Evolutionary conservation across 2,329 filamentous ascomycete species (phyloP), one percentile per base, ranked within the genome.

Genomic region (Elsinoe arachidis): DNA sequence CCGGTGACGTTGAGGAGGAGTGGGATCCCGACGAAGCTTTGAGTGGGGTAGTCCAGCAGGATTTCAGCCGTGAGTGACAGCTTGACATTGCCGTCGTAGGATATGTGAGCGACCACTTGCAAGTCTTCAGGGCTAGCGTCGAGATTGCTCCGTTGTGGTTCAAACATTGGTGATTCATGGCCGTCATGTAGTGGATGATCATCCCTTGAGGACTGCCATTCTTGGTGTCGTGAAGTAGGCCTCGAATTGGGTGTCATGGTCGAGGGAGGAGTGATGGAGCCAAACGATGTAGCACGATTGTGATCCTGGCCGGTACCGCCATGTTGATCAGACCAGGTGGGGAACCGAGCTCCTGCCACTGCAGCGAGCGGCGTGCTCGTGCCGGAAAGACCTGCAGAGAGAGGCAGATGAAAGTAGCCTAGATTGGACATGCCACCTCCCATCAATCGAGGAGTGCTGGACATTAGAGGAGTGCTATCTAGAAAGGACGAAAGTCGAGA

Each of bases 1-100:
- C 93, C 93, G 0, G 93, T 97, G 64, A 99, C 95, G 70, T 92
- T 96, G 23, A 99, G 79, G 70, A 93, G 92, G 47, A 99, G 80
- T 1, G 93, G 93, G 60, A 99, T 92, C 11, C 91, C 90, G 2
- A 97, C 92, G 67, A 99, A 99, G 74, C 89, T 95, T 39, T 91
- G 91, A 89, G 97, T 97, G 0, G 93, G 93, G 70, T 99, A 99
- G 72, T 99, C 93, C 34, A 99, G 84, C 33, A 97, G 78, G 41
- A 99, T 96, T 72, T 97, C 91, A 0, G 93, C 91, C 21, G 93
- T 97, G 52, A 99, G 78, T 60, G 90, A 89, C 58, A 99, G 80
- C 63, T 85, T 85, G 59, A 99, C 80, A 67, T 96, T 87, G 33
- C 93, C 93, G 2, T 86, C 82, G 72, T 99, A 99, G 57, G 84